Evolutionary conservation across 208 protist genomes (phyloP).

Genomic region (Trypanosomatidae sp.): DNA sequence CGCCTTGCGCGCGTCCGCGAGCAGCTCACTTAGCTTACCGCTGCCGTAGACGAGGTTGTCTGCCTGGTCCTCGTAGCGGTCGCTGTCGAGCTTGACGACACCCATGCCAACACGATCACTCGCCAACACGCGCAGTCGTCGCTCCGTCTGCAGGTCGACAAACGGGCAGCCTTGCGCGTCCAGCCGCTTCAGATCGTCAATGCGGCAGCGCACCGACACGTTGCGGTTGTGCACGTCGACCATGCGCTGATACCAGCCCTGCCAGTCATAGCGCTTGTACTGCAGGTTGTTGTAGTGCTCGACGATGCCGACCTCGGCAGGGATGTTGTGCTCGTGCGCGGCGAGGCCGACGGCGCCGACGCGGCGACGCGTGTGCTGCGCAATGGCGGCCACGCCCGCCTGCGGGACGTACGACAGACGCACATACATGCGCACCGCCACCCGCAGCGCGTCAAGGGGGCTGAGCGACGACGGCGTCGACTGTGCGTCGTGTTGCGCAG

Average conservation of each 20-base stretch:
- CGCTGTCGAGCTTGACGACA: slow-evolving; percentile 78
- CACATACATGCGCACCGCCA: slow-evolving; percentile 66
- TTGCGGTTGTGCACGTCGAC: slow-evolving; percentile 85
- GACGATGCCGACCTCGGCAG: slow-evolving; percentile 69
- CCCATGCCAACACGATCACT: slow-evolving; percentile 73
- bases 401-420: slow-evolving; percentile 74
- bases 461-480: slow-evolving; percentile 1
- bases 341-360: slow-evolving; percentile 54
- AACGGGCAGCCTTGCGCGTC: slow-evolving; percentile 63
- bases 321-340: slow-evolving; percentile 57
- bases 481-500: no score
- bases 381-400: slow-evolving; percentile 57
- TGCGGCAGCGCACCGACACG: slow-evolving; percentile 65
- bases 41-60: slow-evolving; percentile 78
- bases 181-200: slow-evolving; percentile 69
- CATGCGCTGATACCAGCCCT: slow-evolving; percentile 87
- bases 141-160: slow-evolving; percentile 71
- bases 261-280: slow-evolving; percentile 87
- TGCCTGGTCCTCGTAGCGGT: slow-evolving; percentile 82
- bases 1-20: slow-evolving; percentile 82
- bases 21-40: slow-evolving; percentile 61
- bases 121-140: slow-evolving; percentile 68
- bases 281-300: slow-evolving; percentile 85
- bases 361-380: slow-evolving; percentile 60
- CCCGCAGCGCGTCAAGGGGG: slow-evolving; percentile 10